These are phyloP conservation scores for Heteromeles arbutifolia DNA, from an alignment of 306 rosid genomes.

Conservation along the genomic window DNA sequence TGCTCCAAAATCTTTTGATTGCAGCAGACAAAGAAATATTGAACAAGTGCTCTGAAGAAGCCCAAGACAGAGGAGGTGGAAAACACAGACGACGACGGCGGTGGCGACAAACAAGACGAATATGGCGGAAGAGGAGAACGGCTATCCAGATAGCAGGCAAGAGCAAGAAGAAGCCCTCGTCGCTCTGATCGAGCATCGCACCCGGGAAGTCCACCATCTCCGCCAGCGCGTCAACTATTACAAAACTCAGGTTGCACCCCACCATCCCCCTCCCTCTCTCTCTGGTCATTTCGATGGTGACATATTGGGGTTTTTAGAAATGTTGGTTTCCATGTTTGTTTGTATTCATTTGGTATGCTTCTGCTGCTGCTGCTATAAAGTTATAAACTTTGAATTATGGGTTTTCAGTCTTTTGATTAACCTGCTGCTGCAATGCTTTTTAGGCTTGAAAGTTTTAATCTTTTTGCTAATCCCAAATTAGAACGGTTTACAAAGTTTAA, in stretches of 20 bases:
- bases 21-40: too few species aligned
- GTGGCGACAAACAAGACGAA: background rate
- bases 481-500: background rate
- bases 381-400: background rate
- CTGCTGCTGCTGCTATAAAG: background rate
- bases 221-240: constrained; percentile 59
- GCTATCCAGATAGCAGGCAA: constrained; percentile 10
- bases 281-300: background rate
- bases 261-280: background rate
- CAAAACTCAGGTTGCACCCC: constrained; percentile 49
- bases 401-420: background rate
- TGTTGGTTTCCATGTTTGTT: background rate
- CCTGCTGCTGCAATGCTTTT: background rate
- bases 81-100: background rate
- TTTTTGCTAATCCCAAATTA: background rate
- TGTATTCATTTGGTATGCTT: background rate
- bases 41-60: constrained; percentile 1
- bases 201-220: constrained; percentile 57
- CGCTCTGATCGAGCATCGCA: constrained; percentile 78
- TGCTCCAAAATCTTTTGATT: too few species aligned
- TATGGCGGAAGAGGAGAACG: background rate
- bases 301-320: background rate
- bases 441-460: background rate
- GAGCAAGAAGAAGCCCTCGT: constrained; percentile 84
- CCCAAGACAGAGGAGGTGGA: background rate